Evolutionary conservation across 208 protist species (phyloP).

Genomic region (Trypanosoma melophagium): DNA sequence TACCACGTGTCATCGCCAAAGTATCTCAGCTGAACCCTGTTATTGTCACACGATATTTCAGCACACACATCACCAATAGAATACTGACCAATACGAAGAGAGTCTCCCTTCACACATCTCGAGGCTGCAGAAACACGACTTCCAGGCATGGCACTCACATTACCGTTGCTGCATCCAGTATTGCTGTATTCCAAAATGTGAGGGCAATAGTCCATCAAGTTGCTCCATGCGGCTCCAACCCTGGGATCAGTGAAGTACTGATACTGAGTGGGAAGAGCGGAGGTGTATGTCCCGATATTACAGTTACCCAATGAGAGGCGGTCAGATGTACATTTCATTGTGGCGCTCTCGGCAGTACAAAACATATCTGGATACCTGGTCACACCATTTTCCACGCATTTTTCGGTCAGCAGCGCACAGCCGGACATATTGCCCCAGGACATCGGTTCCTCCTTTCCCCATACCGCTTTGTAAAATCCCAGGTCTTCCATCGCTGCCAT

Average conservation of each 20-base stretch:
- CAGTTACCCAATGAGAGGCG: conserved; percentile 28
- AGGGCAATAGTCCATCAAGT: conserved; percentile 47
- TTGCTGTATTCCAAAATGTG: conserved; percentile 18
- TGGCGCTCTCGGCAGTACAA: conserved; percentile 13
- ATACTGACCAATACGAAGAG: neutral
- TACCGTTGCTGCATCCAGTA: conserved; percentile 14
- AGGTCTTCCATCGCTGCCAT: conserved; percentile 73
- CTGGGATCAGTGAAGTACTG: conserved; percentile 33
- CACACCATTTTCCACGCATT: conserved; percentile 34
- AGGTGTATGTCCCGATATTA: neutral
- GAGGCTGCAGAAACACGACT: neutral
- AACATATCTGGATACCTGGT: conserved; percentile 47
- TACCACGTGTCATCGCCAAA: conserved; percentile 5
- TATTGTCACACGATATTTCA: neutral
- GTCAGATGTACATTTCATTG: conserved; percentile 30
- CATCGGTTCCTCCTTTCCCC: conserved; percentile 51
- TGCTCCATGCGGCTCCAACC: conserved; percentile 12
- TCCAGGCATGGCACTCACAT: conserved; percentile 1
- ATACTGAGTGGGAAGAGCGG: conserved; percentile 25
- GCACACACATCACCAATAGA: conserved; percentile 15
- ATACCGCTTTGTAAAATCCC: conserved; percentile 73
- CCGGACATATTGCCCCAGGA: conserved; percentile 55
- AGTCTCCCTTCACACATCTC: conserved; percentile 8
- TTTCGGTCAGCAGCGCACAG: conserved; percentile 47
- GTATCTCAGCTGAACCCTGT: neutral